These are phyloP conservation scores for Termitomyces sp. DNA, from an alignment of 768 basidiomycete species.

Conservation along the genomic window DNA sequence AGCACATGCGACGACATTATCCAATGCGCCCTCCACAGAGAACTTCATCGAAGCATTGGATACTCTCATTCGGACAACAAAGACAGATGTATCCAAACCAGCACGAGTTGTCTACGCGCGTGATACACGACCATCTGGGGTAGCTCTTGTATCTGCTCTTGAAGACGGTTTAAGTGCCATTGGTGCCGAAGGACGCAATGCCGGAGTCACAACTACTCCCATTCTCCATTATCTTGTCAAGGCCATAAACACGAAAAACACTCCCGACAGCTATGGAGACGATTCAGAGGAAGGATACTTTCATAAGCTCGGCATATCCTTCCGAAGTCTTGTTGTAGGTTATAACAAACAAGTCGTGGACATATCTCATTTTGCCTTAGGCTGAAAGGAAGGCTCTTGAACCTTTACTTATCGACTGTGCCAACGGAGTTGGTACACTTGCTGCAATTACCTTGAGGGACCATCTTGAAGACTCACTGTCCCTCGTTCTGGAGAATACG, in stretches of 20 bases:
- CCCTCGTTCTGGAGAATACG: slow-evolving; percentile 68
- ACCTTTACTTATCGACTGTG: slow-evolving; percentile 87
- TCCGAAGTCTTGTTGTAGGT: slow-evolving; percentile 84
- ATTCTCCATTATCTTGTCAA: slow-evolving; percentile 93
- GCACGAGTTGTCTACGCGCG: slow-evolving; percentile 86
- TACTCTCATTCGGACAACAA: slow-evolving; percentile 54
- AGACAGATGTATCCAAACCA: slow-evolving; percentile 78
- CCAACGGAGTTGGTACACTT: slow-evolving; percentile 93
- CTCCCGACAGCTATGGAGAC: slow-evolving; percentile 73
- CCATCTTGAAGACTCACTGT: slow-evolving; percentile 58
- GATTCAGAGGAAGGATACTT: slow-evolving; percentile 84
- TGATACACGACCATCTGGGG: slow-evolving; percentile 90
- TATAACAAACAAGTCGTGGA: neutral
- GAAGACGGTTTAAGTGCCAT: slow-evolving; percentile 81
- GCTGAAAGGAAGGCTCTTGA: slow-evolving; percentile 52
- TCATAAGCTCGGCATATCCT: slow-evolving; percentile 75
- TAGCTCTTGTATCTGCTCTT: slow-evolving; percentile 68
- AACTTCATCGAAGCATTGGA: slow-evolving; percentile 69
- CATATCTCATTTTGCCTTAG: slow-evolving; percentile 31
- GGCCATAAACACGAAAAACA: slow-evolving; percentile 83
- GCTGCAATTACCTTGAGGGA: slow-evolving; percentile 61
- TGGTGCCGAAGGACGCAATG: slow-evolving; percentile 63
- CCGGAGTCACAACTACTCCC: slow-evolving; percentile 89
- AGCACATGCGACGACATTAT: slow-evolving; percentile 75
- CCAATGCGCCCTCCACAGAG: slow-evolving; percentile 76